Evolutionary conservation across 305 asterid species (phyloP).

Genomic region (Fraxinus sp.): DNA sequence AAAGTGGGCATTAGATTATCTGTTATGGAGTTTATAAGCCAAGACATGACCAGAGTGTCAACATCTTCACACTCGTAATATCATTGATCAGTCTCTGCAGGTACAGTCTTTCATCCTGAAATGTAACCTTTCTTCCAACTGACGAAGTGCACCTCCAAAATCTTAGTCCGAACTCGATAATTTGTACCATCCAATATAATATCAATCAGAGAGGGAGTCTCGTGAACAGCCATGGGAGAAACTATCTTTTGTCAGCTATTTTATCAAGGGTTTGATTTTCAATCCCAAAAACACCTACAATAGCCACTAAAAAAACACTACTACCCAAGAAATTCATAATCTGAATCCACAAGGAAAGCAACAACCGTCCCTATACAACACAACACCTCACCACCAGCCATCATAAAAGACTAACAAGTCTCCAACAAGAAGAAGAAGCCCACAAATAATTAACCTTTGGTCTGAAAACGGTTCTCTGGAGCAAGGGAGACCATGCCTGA

Average conservation of each 20-base stretch:
- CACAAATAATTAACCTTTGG: not conserved
- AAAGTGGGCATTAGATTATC: not conserved
- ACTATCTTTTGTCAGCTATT: not conserved
- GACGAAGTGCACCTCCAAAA: not conserved
- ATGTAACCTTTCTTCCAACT: not conserved
- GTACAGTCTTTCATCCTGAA: not conserved
- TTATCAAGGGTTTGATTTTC: not conserved
- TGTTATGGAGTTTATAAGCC: not conserved
- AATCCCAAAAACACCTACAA: not conserved
- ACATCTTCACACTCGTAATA: not conserved
- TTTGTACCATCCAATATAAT: not conserved
- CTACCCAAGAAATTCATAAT: not conserved
- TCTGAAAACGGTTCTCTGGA: not conserved
- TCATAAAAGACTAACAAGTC: not conserved
- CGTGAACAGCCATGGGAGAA: not conserved
- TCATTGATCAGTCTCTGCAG: not conserved
- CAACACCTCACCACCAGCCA: not conserved
- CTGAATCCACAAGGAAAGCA: not conserved
- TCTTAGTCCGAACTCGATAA: not conserved
- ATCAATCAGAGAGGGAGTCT: not conserved
- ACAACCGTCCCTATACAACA: not conserved
- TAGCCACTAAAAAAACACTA: not conserved
- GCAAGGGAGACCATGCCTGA: not conserved
- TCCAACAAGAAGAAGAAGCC: not conserved
- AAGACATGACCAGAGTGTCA: not conserved